Conservation (phyloP, 192 early-diverging fungal species). For the Diversispora epigaea region DNA sequence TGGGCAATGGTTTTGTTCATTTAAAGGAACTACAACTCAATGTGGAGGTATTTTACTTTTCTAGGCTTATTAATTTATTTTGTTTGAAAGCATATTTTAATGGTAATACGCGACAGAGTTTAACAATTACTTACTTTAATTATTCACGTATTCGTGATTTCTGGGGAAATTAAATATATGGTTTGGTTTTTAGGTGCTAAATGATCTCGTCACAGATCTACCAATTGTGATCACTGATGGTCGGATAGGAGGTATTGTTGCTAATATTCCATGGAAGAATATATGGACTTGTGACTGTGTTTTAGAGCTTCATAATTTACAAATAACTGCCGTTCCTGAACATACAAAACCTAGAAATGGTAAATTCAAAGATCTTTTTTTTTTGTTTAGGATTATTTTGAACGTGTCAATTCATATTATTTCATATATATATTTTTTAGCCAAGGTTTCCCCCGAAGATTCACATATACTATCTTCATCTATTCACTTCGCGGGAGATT, state of each 20-base stretch:
- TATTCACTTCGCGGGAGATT: constrained; percentile 85
- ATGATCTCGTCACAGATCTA: constrained; percentile 64
- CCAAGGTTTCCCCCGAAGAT: constrained; percentile 51
- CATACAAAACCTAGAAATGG: constrained; percentile 27
- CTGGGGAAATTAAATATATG: not conserved
- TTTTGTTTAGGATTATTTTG: not conserved
- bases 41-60: constrained; percentile 56
- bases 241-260: constrained; percentile 64
- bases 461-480: constrained; percentile 75
- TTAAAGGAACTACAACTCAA: constrained; percentile 81
- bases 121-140: not conserved
- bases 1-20: constrained; percentile 72
- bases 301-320: constrained; percentile 69
- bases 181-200: constrained; percentile 59
- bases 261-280: constrained; percentile 79
- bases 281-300: constrained; percentile 78
- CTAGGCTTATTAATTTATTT: not conserved
- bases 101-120: not conserved
- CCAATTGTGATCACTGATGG: constrained; percentile 74
- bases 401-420: not conserved
- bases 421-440: not conserved
- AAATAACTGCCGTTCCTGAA: constrained; percentile 52
- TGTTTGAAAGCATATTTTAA: not conserved
- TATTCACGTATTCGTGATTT: not conserved
- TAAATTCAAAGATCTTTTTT: not conserved